Conservation (phyloP, 169 alveolate species). For the Eimeria sp. region DNA sequence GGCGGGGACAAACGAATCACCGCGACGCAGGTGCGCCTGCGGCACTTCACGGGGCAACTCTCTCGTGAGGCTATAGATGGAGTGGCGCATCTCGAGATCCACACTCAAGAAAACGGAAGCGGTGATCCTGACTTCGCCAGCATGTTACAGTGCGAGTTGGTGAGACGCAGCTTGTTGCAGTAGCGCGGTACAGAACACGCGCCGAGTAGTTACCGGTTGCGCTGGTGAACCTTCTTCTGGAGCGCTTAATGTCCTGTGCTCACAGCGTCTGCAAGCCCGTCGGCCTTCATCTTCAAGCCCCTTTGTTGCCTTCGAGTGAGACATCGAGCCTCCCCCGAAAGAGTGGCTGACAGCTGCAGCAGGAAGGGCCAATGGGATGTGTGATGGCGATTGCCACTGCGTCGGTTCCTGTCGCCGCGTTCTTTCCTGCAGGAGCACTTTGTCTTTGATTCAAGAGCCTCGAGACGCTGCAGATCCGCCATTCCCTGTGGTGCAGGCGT, state of each 20-base stretch:
- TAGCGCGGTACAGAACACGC: conserved; percentile 21
- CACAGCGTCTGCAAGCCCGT: conserved; percentile 66
- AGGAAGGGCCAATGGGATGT: background rate
- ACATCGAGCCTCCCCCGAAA: background rate
- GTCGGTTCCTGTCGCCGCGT: background rate
- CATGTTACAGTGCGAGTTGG: conserved; percentile 74
- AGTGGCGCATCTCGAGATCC: conserved; percentile 75
- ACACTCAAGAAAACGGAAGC: conserved; percentile 21
- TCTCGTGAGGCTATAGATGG: conserved; percentile 73
- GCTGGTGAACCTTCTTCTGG: background rate
- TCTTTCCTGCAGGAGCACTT: conserved; percentile 64
- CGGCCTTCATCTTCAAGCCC: conserved; percentile 68
- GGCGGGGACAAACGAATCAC: background rate
- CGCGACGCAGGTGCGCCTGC: conserved; percentile 68
- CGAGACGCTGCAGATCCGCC: conserved; percentile 62
- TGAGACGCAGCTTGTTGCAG: conserved; percentile 40
- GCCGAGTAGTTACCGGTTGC: background rate
- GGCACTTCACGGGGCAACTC: conserved; percentile 74
- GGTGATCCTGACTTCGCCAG: conserved; percentile 69
- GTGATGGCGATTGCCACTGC: background rate
- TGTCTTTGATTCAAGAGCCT: conserved; percentile 64
- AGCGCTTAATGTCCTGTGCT: background rate
- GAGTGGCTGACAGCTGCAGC: conserved; percentile 14
- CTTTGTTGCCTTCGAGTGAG: conserved; percentile 55
- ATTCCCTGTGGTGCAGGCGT: conserved; percentile 66